phyloP scores from a whole-genome alignment of 2,329 filamentous ascomycete species.

The Teratosphaeria nubilosa region DNA sequence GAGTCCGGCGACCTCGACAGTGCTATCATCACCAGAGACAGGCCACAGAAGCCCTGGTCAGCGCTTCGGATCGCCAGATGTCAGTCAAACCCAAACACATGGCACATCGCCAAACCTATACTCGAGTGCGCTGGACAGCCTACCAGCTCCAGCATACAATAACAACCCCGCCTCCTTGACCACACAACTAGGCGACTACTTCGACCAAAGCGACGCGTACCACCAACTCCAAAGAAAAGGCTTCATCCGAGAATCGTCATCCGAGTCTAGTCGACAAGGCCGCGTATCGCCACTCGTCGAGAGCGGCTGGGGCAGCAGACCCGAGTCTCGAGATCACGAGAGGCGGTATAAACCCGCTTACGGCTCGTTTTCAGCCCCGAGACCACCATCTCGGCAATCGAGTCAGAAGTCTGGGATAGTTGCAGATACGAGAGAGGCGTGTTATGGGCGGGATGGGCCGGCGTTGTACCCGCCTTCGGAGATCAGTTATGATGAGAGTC shows the following conservation, averaged over 20 bases:
- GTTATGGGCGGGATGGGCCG: conserved; percentile 5
- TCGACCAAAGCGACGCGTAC: conserved; percentile 1
- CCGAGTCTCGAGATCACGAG: conserved; percentile 12
- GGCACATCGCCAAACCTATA: conserved; percentile 3
- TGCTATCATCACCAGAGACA: conserved; percentile 19
- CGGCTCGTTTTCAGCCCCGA: conserved; percentile 33
- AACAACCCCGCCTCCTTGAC: conserved; percentile 4
- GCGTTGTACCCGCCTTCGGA: conserved; percentile 10
- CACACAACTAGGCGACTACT: conserved; percentile 7
- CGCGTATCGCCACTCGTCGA: not conserved
- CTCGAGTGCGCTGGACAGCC: not conserved
- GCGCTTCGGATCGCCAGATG: not conserved
- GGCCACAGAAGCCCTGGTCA: conserved; percentile 11
- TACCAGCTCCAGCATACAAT: conserved; percentile 5
- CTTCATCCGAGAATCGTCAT: conserved; percentile 7
- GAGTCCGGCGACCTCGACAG: conserved; percentile 12
- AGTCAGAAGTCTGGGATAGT: not conserved
- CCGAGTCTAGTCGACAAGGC: not conserved
- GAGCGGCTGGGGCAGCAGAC: not conserved
- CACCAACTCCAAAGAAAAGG: conserved; percentile 2
- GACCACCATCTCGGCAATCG: conserved; percentile 23
- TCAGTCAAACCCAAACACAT: conserved; percentile 3
- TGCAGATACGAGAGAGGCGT: conserved; percentile 3
- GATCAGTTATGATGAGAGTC: conserved; percentile 7
- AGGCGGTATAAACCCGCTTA: conserved; percentile 29